A percentile compares a stretch with the other conserved stretches of the same genome.
Evolutionary conservation across 208 protist species (phyloP).

Genomic region (Sergeia podlipaevii): DNA sequence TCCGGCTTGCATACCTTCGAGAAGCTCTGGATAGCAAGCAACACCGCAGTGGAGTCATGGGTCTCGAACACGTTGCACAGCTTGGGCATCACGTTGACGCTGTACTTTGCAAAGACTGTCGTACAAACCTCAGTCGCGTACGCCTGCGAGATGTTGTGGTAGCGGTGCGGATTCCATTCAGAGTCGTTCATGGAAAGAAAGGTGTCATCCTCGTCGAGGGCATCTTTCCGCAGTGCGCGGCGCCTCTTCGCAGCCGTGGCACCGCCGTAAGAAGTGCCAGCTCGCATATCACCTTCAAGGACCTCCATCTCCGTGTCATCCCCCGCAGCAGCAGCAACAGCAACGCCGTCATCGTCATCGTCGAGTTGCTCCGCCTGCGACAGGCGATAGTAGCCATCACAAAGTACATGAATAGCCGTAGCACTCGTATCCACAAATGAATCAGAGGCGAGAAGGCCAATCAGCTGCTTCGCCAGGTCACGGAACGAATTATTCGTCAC

Average conservation of each 20-base stretch:
- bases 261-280: neutral
- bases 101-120: constrained; percentile 74
- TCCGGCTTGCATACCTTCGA: constrained; percentile 66
- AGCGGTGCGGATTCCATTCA: constrained; percentile 68
- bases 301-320: neutral
- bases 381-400: constrained; percentile 63
- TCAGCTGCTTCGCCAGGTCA: constrained; percentile 77
- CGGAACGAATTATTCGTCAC: constrained; percentile 71
- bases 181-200: constrained; percentile 72
- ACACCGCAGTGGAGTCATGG: constrained; percentile 73
- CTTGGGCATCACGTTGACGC: constrained; percentile 86
- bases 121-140: constrained; percentile 60
- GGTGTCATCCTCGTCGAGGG: constrained; percentile 68
- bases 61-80: constrained; percentile 83
- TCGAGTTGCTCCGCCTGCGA: constrained; percentile 33
- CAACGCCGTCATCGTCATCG: constrained; percentile 35
- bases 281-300: constrained; percentile 26
- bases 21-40: constrained; percentile 85
- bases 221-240: constrained; percentile 29
- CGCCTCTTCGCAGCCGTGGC: neutral
- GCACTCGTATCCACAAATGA: constrained; percentile 71
- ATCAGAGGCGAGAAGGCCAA: constrained; percentile 48
- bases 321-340: neutral
- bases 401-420: constrained; percentile 74
- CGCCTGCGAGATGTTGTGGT: constrained; percentile 76